Percentiles rank a stretch among this genome's conserved stretches.
Evolutionary conservation across 768 basidiomycete genomes (phyloP).

Genomic region (Leccinum pellstonianum): DNA sequence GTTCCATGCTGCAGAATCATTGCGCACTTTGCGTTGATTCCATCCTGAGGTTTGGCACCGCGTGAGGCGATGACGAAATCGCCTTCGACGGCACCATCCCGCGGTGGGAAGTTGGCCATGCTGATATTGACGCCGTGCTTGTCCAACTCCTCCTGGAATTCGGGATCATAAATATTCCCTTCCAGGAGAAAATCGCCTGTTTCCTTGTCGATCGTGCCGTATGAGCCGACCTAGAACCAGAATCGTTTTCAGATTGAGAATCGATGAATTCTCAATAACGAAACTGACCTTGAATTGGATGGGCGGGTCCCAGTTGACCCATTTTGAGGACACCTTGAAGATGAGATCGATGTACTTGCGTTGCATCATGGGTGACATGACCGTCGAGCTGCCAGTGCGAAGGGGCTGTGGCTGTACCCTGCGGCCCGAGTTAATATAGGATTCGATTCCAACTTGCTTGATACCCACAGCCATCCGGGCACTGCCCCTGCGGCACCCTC

Average conservation of each 20-base stretch:
- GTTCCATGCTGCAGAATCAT: background rate
- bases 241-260: background rate
- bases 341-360: slow-evolving; percentile 41
- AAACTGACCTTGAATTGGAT: slow-evolving; percentile 20
- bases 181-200: slow-evolving; percentile 33
- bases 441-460: no score
- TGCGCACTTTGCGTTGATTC: slow-evolving; percentile 19
- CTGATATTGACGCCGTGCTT: slow-evolving; percentile 10
- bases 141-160: slow-evolving; percentile 20
- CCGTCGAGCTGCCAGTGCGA: no score
- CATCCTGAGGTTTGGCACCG: slow-evolving; percentile 13
- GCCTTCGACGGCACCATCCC: slow-evolving; percentile 19
- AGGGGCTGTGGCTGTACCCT: no score
- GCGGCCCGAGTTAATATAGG: no score
- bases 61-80: slow-evolving; percentile 25
- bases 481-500: no score
- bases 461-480: no score
- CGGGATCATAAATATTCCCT: slow-evolving; percentile 35
- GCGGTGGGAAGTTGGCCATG: slow-evolving; percentile 19
- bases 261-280: background rate
- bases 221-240: slow-evolving; percentile 34
- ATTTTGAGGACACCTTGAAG: slow-evolving; percentile 30
- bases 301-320: slow-evolving; percentile 39
- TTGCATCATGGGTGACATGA: slow-evolving; percentile 14
- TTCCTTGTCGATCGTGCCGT: slow-evolving; percentile 32